phyloP scores from a whole-genome alignment of 2,329 filamentous ascomycete species.

The Fusarium sp. region DNA sequence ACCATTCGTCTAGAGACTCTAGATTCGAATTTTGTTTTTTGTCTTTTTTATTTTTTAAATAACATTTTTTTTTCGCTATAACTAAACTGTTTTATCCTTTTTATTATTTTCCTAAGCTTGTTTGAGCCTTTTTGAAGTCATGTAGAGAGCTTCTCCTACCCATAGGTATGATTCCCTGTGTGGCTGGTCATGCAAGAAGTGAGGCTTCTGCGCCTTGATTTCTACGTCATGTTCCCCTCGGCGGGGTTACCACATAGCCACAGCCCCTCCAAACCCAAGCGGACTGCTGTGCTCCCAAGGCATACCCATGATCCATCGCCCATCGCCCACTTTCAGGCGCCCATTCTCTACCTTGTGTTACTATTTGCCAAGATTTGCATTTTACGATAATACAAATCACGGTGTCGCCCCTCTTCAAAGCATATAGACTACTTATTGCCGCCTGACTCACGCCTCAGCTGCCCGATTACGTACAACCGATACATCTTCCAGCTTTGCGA shows the following conservation, averaged over 20 bases:
- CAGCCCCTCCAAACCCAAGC: slow-evolving; percentile 41
- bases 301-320: slow-evolving; percentile 39
- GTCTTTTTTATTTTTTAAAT: background rate
- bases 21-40: slow-evolving; percentile 60
- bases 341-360: slow-evolving; percentile 27
- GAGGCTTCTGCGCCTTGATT: slow-evolving; percentile 25
- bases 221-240: slow-evolving; percentile 39
- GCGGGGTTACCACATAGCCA: slow-evolving; percentile 39
- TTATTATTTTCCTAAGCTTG: background rate
- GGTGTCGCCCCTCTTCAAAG: slow-evolving; percentile 8
- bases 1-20: slow-evolving; percentile 55
- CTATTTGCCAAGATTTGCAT: slow-evolving; percentile 29
- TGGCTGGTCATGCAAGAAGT: slow-evolving; percentile 3
- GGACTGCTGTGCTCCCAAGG: slow-evolving; percentile 13
- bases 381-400: slow-evolving; percentile 14
- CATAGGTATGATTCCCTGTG: background rate
- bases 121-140: background rate
- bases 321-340: slow-evolving; percentile 40
- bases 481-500: slow-evolving; percentile 14
- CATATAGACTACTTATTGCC: slow-evolving; percentile 4
- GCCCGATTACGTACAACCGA: slow-evolving; percentile 11
- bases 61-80: fast-evolving
- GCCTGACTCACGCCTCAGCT: slow-evolving; percentile 7
- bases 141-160: background rate
- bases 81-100: background rate